Evolutionary conservation across 2,329 filamentous ascomycete species (phyloP).

Genomic region (Aspergillus awamori): DNA sequence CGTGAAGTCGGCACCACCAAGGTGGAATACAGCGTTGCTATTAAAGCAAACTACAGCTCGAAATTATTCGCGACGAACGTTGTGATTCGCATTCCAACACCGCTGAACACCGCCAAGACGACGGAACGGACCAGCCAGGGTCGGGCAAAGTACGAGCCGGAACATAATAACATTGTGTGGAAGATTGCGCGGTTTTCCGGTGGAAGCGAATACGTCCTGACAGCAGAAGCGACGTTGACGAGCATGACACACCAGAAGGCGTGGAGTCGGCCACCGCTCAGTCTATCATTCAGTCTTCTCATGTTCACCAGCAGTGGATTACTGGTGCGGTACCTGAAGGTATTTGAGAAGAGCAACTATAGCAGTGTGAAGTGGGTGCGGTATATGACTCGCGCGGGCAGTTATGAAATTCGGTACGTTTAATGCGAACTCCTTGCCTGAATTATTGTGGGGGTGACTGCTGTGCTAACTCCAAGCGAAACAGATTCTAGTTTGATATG

Average conservation of each 20-base stretch:
- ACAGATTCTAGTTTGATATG: neutral
- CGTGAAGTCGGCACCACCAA: conserved; percentile 96
- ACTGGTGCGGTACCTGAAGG: conserved; percentile 91
- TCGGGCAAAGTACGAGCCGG: conserved; percentile 97
- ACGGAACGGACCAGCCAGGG: conserved; percentile 92
- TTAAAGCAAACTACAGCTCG: conserved; percentile 93
- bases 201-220: conserved; percentile 94
- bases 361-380: conserved; percentile 98
- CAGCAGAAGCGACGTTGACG: conserved; percentile 87
- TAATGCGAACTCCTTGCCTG: neutral
- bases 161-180: conserved; percentile 98
- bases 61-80: conserved; percentile 99
- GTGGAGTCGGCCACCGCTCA: conserved; percentile 92
- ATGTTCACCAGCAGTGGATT: conserved; percentile 98
- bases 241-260: conserved; percentile 98
- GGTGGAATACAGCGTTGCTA: conserved; percentile 97
- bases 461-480: neutral
- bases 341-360: conserved; percentile 99
- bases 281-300: conserved; percentile 85
- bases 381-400: conserved; percentile 97
- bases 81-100: conserved; percentile 88
- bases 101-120: conserved; percentile 92
- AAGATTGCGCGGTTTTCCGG: conserved; percentile 98
- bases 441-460: neutral
- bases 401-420: conserved; percentile 86